Conservation (phyloP, 768 basidiomycete species). For the Suillus alpinus region DNA sequence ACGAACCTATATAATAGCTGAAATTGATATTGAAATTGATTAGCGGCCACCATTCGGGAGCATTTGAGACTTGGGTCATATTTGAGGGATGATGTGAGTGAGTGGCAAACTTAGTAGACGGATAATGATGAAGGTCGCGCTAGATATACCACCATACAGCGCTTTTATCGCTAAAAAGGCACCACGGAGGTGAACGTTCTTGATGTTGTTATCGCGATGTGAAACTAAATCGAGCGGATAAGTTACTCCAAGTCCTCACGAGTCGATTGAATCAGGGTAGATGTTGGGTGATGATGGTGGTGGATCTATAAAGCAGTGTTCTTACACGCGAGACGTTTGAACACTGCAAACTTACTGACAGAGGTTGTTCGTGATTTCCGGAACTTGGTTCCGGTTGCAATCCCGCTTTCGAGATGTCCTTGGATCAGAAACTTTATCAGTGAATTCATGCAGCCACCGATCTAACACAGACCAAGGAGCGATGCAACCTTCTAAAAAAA, state of each 20-base stretch:
- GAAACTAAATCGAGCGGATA: not conserved
- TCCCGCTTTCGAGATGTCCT: not conserved
- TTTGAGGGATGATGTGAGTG: not conserved
- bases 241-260: not conserved
- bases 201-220: not conserved
- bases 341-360: not conserved
- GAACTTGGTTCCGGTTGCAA: not conserved
- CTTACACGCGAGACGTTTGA: not conserved
- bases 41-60: not conserved
- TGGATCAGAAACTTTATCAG: not conserved
- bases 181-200: not conserved
- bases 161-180: not conserved
- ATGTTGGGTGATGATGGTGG: not conserved
- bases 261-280: not conserved
- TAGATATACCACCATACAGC: conserved; percentile 4
- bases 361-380: not conserved
- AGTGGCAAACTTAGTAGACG: not conserved
- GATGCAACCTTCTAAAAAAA: not conserved
- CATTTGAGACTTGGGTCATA: not conserved
- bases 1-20: not conserved
- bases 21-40: not conserved
- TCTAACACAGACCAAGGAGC: not conserved
- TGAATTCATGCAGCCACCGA: not conserved
- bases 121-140: not conserved
- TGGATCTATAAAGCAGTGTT: not conserved